phyloP scores from a whole-genome alignment of 208 protist genomes.

The Leishmania gerbilli region DNA sequence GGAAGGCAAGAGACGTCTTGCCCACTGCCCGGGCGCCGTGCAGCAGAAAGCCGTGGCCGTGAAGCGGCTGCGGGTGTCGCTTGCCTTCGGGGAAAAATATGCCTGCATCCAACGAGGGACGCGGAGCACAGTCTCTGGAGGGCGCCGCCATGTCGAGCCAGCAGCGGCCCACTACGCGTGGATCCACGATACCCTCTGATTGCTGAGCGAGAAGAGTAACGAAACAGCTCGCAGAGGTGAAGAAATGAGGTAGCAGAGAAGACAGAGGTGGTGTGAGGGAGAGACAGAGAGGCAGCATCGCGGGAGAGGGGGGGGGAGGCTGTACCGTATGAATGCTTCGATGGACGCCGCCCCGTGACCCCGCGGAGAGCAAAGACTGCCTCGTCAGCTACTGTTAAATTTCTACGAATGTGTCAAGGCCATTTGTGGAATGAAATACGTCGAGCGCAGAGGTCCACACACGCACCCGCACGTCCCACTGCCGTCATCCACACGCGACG shows the following conservation, averaged over 20 bases:
- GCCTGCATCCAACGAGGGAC: conserved; percentile 13
- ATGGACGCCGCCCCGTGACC: neutral
- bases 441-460: neutral
- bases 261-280: neutral
- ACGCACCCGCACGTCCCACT: neutral
- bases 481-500: neutral
- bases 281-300: neutral
- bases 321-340: neutral
- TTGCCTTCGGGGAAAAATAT: conserved; percentile 29
- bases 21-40: conserved; percentile 47
- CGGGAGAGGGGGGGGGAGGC: neutral
- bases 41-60: conserved; percentile 55
- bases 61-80: conserved; percentile 21
- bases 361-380: neutral
- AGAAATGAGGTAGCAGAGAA: neutral
- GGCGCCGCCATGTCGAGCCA: neutral
- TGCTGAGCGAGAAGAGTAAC: neutral
- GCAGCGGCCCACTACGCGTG: neutral
- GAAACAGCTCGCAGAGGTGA: neutral
- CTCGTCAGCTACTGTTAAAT: neutral
- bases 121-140: neutral
- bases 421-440: neutral
- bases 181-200: neutral
- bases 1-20: conserved; percentile 74
- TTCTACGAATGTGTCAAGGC: neutral